Percentiles rank a stretch among this genome's conserved stretches.
Conservation (phyloP, 108 stramenopile genomes). For the Parietichytrium sp. region DNA sequence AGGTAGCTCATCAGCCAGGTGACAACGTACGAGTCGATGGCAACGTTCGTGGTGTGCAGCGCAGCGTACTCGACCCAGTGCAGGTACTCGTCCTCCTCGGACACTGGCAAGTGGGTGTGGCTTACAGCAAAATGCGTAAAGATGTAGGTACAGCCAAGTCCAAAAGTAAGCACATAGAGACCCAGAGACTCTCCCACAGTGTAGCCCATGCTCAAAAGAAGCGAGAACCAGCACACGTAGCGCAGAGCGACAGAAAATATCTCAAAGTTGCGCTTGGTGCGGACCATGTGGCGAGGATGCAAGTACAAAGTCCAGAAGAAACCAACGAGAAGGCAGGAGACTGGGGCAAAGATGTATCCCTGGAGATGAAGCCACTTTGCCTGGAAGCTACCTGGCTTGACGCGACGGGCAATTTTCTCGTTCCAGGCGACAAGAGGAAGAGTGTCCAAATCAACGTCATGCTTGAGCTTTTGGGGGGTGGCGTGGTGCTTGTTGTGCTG, state of each 20-base stretch:
- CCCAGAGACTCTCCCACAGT: not conserved
- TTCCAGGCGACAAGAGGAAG: slow-evolving; percentile 98
- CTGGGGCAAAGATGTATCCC: slow-evolving; percentile 18
- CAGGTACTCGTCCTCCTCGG: slow-evolving; percentile 38
- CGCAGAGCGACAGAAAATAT: not conserved
- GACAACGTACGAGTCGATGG: slow-evolving; percentile 79
- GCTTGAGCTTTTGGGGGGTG: slow-evolving; percentile 89
- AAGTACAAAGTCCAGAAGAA: slow-evolving; percentile 45
- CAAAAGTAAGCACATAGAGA: not conserved
- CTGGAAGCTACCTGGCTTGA: not conserved
- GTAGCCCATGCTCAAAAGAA: not conserved
- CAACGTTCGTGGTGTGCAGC: slow-evolving; percentile 51
- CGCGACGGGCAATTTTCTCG: slow-evolving; percentile 54
- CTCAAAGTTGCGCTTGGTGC: slow-evolving; percentile 28
- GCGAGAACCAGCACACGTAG: not conserved
- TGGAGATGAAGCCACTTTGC: slow-evolving; percentile 42
- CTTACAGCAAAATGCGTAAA: slow-evolving; percentile 45
- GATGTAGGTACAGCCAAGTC: slow-evolving; percentile 39
- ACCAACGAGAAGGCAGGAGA: slow-evolving; percentile 43
- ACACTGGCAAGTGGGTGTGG: slow-evolving; percentile 48
- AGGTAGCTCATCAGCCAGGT: slow-evolving; percentile 98
- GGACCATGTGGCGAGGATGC: slow-evolving; percentile 43
- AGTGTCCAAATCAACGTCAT: slow-evolving; percentile 83
- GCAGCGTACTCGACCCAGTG: slow-evolving; percentile 52
- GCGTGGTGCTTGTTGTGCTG: slow-evolving; percentile 97